These are phyloP conservation scores for Kodamaea nitidulidarum DNA, from an alignment of 805 yeast genomes.

Conservation along the genomic window DNA sequence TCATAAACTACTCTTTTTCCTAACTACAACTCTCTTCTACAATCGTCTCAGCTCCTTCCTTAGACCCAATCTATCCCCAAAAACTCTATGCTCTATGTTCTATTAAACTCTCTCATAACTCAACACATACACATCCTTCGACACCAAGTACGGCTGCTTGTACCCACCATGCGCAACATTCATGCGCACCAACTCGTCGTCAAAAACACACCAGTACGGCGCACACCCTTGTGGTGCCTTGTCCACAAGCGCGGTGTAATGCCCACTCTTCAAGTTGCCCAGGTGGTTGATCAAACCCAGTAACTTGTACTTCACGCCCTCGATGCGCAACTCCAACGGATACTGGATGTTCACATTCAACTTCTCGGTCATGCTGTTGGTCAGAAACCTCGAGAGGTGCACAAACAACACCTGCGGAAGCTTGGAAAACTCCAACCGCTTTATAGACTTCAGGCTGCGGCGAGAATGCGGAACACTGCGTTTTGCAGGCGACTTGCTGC, in stretches of 20 bases:
- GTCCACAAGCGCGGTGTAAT: constrained; percentile 66
- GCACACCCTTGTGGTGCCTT: constrained; percentile 23
- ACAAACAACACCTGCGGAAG: constrained; percentile 37
- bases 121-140: constrained; percentile 64
- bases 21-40: too few species aligned
- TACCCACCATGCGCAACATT: constrained; percentile 46
- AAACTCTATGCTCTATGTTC: neutral
- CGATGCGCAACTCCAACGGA: constrained; percentile 51
- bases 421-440: constrained; percentile 28
- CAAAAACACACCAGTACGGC: constrained; percentile 65
- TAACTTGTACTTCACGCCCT: constrained; percentile 45
- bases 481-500: constrained; percentile 34
- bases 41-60: neutral
- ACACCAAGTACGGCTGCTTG: constrained; percentile 35
- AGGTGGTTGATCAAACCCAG: constrained; percentile 66
- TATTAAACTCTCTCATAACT: constrained; percentile 48
- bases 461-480: constrained; percentile 9
- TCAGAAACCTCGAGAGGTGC: constrained; percentile 42
- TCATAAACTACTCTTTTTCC: too few species aligned
- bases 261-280: constrained; percentile 71
- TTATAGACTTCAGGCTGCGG: constrained; percentile 17
- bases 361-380: constrained; percentile 51
- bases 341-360: constrained; percentile 47
- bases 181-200: constrained; percentile 57
- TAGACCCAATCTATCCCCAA: too few species aligned